Evolutionary conservation across 2,329 filamentous ascomycete genomes (phyloP).

Genomic region (Purpureocillium lavendulum): DNA sequence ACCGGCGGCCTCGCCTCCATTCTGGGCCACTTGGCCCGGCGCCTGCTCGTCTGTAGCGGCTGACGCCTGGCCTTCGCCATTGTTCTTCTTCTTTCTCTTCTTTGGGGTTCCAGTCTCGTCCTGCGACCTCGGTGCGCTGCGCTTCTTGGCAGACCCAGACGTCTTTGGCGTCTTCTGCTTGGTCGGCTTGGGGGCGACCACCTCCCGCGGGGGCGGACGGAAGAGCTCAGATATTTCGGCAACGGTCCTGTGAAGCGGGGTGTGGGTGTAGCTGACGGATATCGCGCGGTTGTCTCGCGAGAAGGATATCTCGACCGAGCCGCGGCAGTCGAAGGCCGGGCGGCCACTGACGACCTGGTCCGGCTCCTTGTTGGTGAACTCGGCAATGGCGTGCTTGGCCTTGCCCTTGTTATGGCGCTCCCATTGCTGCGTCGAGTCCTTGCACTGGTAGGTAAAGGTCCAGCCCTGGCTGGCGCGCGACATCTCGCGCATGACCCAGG

Average conservation of each 20-base stretch:
- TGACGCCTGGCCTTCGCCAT: slow-evolving; percentile 10
- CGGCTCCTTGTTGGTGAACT: slow-evolving; percentile 38
- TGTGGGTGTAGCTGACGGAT: slow-evolving; percentile 47
- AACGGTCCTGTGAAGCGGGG: slow-evolving; percentile 48
- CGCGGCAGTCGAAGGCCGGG: slow-evolving; percentile 52
- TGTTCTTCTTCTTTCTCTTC: slow-evolving; percentile 19
- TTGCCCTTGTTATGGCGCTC: slow-evolving; percentile 34
- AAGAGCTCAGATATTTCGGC: slow-evolving; percentile 38
- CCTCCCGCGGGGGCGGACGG: slow-evolving; percentile 31
- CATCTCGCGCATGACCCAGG: slow-evolving; percentile 38
- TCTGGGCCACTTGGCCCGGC: neutral
- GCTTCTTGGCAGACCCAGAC: slow-evolving; percentile 18
- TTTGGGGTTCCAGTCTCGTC: slow-evolving; percentile 15
- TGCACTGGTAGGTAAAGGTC: slow-evolving; percentile 46
- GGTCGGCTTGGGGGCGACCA: slow-evolving; percentile 15
- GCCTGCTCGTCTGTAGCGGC: neutral
- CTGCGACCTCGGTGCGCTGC: slow-evolving; percentile 11
- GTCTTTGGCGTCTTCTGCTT: slow-evolving; percentile 18
- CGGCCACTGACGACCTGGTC: slow-evolving; percentile 35
- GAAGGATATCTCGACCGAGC: slow-evolving; percentile 41
- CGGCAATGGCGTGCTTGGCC: slow-evolving; percentile 32
- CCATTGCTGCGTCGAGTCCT: slow-evolving; percentile 44
- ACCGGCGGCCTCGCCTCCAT: slow-evolving; percentile 3
- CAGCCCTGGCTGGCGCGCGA: slow-evolving; percentile 39
- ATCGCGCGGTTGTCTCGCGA: slow-evolving; percentile 37